These are phyloP conservation scores for Annona squamosa DNA, from an alignment of 164 flowering plant genomes.

Conservation along the genomic window DNA sequence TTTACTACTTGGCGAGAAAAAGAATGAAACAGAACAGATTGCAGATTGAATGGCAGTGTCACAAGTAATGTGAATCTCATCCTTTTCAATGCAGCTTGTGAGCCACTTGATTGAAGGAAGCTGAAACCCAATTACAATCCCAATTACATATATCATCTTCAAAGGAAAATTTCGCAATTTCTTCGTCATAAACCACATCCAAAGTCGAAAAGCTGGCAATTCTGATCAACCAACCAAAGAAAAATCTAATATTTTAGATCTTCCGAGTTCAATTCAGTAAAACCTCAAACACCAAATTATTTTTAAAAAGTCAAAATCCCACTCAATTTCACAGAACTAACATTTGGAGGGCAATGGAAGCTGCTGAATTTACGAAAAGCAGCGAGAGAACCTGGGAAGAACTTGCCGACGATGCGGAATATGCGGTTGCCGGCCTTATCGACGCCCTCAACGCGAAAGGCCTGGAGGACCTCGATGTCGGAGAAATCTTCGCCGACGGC, in stretches of 20 bases:
- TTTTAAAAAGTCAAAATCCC: neutral
- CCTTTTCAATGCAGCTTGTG: too few relatives aligned
- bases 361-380: neutral
- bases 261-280: neutral
- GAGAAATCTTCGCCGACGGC: conserved; percentile 52
- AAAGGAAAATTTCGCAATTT: too few relatives aligned
- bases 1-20: too few relatives aligned
- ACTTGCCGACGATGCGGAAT: conserved; percentile 78
- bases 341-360: neutral
- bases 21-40: too few relatives aligned
- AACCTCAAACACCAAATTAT: neutral
- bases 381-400: conserved; percentile 61
- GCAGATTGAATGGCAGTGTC: too few relatives aligned
- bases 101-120: too few relatives aligned
- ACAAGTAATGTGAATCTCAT: too few relatives aligned
- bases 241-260: neutral
- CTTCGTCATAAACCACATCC: too few relatives aligned
- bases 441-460: conserved; percentile 49
- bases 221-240: neutral
- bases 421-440: conserved; percentile 73
- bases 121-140: too few relatives aligned
- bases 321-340: neutral
- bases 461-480: conserved; percentile 65
- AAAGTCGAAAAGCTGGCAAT: neutral
- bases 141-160: too few relatives aligned